These are phyloP conservation scores for Epithele typhae DNA, from an alignment of 768 basidiomycete genomes.

Conservation along the genomic window DNA sequence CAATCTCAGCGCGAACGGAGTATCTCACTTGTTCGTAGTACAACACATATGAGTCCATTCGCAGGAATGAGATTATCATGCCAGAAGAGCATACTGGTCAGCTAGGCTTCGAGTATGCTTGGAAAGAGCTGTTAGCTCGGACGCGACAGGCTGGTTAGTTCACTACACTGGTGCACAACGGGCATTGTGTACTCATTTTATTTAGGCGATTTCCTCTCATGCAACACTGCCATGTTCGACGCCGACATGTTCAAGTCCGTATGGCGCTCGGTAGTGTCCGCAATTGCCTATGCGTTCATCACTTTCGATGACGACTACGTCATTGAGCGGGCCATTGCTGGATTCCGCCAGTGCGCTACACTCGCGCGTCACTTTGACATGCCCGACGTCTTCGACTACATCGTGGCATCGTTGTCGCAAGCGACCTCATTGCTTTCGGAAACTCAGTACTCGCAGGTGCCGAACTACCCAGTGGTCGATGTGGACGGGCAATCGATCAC, in stretches of 20 bases:
- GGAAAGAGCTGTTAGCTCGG: conserved; percentile 90
- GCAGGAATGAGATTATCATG: conserved; percentile 92
- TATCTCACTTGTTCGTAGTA: conserved; percentile 41
- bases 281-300: conserved; percentile 93
- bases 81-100: conserved; percentile 97
- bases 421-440: conserved; percentile 86
- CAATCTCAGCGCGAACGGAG: too few species aligned
- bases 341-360: conserved; percentile 96
- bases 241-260: conserved; percentile 89
- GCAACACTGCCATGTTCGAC: conserved; percentile 80
- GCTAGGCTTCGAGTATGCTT: conserved; percentile 97
- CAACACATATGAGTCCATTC: conserved; percentile 90
- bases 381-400: conserved; percentile 95
- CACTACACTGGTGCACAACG: not conserved
- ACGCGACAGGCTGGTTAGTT: conserved; percentile 72
- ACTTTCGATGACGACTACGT: conserved; percentile 96
- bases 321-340: conserved; percentile 90
- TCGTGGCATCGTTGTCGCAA: conserved; percentile 88
- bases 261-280: conserved; percentile 92
- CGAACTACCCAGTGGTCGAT: conserved; percentile 85
- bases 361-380: conserved; percentile 85
- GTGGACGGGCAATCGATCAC: conserved; percentile 88
- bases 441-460: conserved; percentile 60
- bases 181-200: not conserved
- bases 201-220: conserved; percentile 64